Base-by-base conservation (phyloP, 352 stramenopile genomes). In the Phytophthora meadii region DNA sequence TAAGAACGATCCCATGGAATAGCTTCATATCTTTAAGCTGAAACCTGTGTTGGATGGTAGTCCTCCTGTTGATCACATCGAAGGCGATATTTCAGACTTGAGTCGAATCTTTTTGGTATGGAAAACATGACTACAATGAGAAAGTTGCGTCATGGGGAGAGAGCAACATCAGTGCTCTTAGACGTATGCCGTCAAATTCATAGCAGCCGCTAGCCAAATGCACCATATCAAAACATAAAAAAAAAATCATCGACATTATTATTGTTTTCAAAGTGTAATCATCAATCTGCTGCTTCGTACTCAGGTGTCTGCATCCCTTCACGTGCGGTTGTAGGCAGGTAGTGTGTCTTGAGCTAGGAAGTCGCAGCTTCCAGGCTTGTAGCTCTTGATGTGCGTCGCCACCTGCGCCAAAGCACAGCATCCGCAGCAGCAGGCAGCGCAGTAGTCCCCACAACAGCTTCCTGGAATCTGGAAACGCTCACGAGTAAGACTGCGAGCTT, bases 331-430 rank as follows among this genome's bases (percentile, higher is more conserved):
- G 32, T 72, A 76, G 3, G 62, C 14, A 4, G 62, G 56, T 22
- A 83, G 60, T 11, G 64, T 75, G 17, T 81, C 69, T 25, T 53
- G 47, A 0, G 65, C 56, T 25, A 50, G 40, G 25, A 84, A 77
- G 39, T 57, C 47, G 54, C 77, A 87, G 30, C 61, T 70, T 9
- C 72, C 74, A 30, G 74, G 72, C 34, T 61, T 68, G 61, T 84
- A 87, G 62, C 75, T 82, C 60, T 84, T 77, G 52, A 76, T 58
- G 41, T 87, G 77, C 2, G 72, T 81, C 8, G 77, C 74, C 52
- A 84, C 70, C 47, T 87, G 78, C 10, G 75, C 73, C 17, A 82
- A 22, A 3, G 61, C 57, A 44, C 76, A 82, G 36, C 60, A 65
- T 30, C 40, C 59, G 53, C 72, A 80, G 25, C 50, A 71, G 34